phyloP scores from a whole-genome alignment of 495 filamentous ascomycete species.

The Penicillium cosmopolitanum region DNA sequence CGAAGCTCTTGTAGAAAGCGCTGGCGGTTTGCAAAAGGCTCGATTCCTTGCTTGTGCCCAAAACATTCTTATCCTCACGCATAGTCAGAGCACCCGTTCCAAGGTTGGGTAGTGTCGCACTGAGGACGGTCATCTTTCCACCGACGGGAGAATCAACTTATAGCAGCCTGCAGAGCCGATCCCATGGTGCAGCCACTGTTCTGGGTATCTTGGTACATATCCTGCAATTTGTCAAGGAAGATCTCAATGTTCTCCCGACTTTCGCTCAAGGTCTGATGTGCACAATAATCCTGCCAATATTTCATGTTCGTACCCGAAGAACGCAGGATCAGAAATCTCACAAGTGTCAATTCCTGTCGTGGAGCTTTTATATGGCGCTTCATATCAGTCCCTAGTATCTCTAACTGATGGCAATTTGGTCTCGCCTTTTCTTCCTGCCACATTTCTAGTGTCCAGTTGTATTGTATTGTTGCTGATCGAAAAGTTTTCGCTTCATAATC shows the following conservation, averaged over 20 bases:
- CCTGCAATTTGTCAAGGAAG: slow-evolving; percentile 88
- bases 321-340: too few relatives aligned
- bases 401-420: too few relatives aligned
- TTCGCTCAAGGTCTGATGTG: slow-evolving; percentile 68
- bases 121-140: slow-evolving; percentile 91
- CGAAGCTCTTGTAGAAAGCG: slow-evolving; percentile 98
- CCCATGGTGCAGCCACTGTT: slow-evolving; percentile 88
- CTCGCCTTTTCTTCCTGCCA: too few relatives aligned
- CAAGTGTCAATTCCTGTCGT: too few relatives aligned
- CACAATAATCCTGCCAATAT: too few relatives aligned
- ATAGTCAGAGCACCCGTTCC: slow-evolving; percentile 89
- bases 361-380: too few relatives aligned
- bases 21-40: slow-evolving; percentile 85
- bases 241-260: slow-evolving; percentile 86
- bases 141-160: slow-evolving; percentile 92
- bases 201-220: slow-evolving; percentile 95
- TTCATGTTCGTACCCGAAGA: too few relatives aligned
- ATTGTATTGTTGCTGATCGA: too few relatives aligned
- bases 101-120: slow-evolving; percentile 85
- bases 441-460: too few relatives aligned
- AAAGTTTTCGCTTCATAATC: too few relatives aligned
- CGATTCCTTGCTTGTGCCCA: slow-evolving; percentile 92
- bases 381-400: too few relatives aligned
- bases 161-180: slow-evolving; percentile 86
- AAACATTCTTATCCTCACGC: slow-evolving; percentile 94